A percentile compares a stretch with the other conserved stretches of the same genome.
Evolutionary conservation across 2,329 filamentous ascomycete species (phyloP).

Genomic region (Lomentospora prolificans): DNA sequence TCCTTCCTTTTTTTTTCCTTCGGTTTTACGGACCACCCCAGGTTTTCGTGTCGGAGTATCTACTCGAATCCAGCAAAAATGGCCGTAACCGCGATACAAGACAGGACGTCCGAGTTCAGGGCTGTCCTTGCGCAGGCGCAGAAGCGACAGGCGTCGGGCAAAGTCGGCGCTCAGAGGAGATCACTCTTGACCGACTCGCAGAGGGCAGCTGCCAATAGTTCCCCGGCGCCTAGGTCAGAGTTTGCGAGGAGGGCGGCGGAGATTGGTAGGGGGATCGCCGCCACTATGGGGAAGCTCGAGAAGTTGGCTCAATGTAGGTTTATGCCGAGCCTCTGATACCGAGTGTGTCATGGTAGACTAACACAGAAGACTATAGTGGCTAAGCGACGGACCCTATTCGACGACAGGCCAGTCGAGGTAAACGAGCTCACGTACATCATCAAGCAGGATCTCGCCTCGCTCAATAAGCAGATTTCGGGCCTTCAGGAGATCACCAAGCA

Average conservation of each 20-base stretch:
- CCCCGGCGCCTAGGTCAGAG: constrained; percentile 61
- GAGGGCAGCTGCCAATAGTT: constrained; percentile 51
- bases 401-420: constrained; percentile 93
- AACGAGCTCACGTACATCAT: constrained; percentile 95
- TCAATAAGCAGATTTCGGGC: constrained; percentile 77
- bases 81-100: constrained; percentile 75
- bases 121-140: constrained; percentile 82
- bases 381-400: constrained; percentile 93
- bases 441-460: constrained; percentile 82
- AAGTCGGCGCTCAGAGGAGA: constrained; percentile 69
- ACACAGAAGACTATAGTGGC: constrained; percentile 50
- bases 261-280: constrained; percentile 83
- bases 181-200: constrained; percentile 68
- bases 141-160: constrained; percentile 65
- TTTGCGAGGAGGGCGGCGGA: constrained; percentile 88
- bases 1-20: too few species aligned
- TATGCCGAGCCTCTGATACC: too few species aligned
- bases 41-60: background rate
- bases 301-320: constrained; percentile 71
- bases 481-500: constrained; percentile 71
- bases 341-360: background rate
- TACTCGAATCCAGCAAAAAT: constrained; percentile 26
- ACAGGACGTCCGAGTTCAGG: constrained; percentile 91
- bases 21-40: too few species aligned
- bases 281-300: constrained; percentile 90